These are phyloP conservation scores for Bifiguratus adelaidae DNA, from an alignment of 192 early-diverging fungal genomes.

Conservation along the genomic window DNA sequence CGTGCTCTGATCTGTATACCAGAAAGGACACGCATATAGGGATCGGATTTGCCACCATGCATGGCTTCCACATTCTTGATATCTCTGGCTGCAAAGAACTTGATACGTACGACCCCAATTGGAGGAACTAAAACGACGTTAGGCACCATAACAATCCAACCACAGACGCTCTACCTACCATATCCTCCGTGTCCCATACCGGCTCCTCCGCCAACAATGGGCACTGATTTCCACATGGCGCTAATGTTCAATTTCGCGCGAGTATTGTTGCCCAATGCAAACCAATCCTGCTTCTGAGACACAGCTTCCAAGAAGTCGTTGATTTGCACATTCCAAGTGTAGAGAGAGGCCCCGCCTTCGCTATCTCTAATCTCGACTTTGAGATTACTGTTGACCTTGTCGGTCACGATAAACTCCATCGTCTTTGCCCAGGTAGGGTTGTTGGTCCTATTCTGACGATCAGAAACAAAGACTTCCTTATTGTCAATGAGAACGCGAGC, in stretches of 20 bases:
- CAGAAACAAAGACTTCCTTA: constrained; percentile 37
- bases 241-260: constrained; percentile 26
- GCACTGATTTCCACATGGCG: constrained; percentile 63
- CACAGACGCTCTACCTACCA: too few relatives aligned
- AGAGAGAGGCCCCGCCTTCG: too few relatives aligned
- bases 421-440: constrained; percentile 74
- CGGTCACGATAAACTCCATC: constrained; percentile 60
- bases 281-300: constrained; percentile 34
- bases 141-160: too few relatives aligned
- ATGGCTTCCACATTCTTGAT: constrained; percentile 67
- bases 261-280: constrained; percentile 19
- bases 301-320: constrained; percentile 14
- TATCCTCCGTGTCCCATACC: constrained; percentile 35
- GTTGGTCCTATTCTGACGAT: constrained; percentile 56
- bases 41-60: constrained; percentile 61
- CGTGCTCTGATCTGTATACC: constrained; percentile 43
- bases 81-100: constrained; percentile 53
- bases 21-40: constrained; percentile 60
- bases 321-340: constrained; percentile 17
- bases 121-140: constrained; percentile 41
- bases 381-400: constrained; percentile 48
- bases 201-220: constrained; percentile 45
- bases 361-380: constrained; percentile 48
- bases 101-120: constrained; percentile 61
- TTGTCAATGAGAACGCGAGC: constrained; percentile 47